A percentile compares a stretch with the other conserved stretches of the same genome.
Conservation (phyloP, 495 filamentous ascomycete genomes). For the Aspergillus ellipticus region DNA sequence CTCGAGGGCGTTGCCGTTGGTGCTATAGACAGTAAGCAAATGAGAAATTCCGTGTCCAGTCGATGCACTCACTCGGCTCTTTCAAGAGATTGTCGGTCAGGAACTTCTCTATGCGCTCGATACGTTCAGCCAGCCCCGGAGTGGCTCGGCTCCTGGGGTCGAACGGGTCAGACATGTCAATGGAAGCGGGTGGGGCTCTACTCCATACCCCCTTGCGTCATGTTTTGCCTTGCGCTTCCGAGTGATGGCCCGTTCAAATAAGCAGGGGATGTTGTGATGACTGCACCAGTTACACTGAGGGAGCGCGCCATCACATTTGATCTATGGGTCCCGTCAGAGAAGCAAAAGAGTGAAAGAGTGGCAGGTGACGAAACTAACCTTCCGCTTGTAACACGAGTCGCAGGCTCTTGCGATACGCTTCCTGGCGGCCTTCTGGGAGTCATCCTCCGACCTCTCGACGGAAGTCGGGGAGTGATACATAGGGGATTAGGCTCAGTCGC, state of each 20-base stretch:
- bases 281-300: slow-evolving; percentile 52
- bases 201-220: slow-evolving; percentile 21
- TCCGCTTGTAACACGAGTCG: slow-evolving; percentile 48
- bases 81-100: slow-evolving; percentile 28
- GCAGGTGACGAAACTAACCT: slow-evolving; percentile 27
- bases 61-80: slow-evolving; percentile 21
- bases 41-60: background rate
- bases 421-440: slow-evolving; percentile 4
- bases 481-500: background rate
- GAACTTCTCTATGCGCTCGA: slow-evolving; percentile 40
- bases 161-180: background rate
- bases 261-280: slow-evolving; percentile 48
- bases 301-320: slow-evolving; percentile 47
- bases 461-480: slow-evolving; percentile 25
- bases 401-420: slow-evolving; percentile 43
- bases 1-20: background rate
- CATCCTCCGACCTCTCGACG: slow-evolving; percentile 18
- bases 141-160: slow-evolving; percentile 3
- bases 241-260: slow-evolving; percentile 38
- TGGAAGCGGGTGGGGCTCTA: background rate
- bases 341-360: background rate
- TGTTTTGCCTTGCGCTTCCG: slow-evolving; percentile 30
- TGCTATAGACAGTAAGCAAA: slow-evolving; percentile 5
- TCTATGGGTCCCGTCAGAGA: slow-evolving; percentile 24
- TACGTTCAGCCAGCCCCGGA: slow-evolving; percentile 34